Base-by-base conservation (phyloP, 2,329 filamentous ascomycete genomes). In the Fusarium denticulatum region DNA sequence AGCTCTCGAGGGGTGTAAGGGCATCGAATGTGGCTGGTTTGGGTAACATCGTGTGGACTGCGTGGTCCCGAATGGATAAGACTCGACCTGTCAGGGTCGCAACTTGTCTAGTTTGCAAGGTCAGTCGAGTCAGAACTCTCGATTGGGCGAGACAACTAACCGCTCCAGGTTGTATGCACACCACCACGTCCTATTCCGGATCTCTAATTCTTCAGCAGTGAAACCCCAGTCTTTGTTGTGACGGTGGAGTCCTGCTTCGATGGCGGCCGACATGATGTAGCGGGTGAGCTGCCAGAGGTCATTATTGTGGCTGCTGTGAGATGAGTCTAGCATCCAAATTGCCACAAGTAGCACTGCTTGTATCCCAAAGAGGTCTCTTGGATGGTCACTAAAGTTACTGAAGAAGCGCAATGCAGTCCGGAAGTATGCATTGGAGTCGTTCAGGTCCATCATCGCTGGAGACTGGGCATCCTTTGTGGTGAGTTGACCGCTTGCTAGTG, bases 141-240 rank as follows among this genome's bases (percentile, higher is more conserved):
- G 8, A n/a, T 18, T 2, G 3, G 5, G n/a, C 5, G 1, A 16
- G 32, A 16, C n/a, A 14, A 42, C 56, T 37, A 15, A 64, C 63
- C 60, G 22, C 10, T 66, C 60, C 6, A 66, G 26, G 4, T 57
- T 66, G 9, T 64, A 64, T 11, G 47, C 49, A 12, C 63, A 64
- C 63, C 60, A 66, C 60, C 60, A 66, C 10, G 60, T 57, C 14
- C 60, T 7, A 20, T 64, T 66, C 16, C 60, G 42, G 13, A 56
- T 22, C 8, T 66, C 63, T 5, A 57, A 2, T 14, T 66, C 60
- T 16, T 65, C 42, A 20, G 36, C 7, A 3, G 63, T 58, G 7
- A 66, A 66, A 0, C 63, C 63, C 63, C 60, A 66, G 6, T 64
- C 36, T 0, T 37, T 66, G 9, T 66, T 66, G 20, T 66, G 49